These are phyloP conservation scores for Phialocephala sp. DNA, from an alignment of 2,329 filamentous ascomycete genomes.

Conservation along the genomic window DNA sequence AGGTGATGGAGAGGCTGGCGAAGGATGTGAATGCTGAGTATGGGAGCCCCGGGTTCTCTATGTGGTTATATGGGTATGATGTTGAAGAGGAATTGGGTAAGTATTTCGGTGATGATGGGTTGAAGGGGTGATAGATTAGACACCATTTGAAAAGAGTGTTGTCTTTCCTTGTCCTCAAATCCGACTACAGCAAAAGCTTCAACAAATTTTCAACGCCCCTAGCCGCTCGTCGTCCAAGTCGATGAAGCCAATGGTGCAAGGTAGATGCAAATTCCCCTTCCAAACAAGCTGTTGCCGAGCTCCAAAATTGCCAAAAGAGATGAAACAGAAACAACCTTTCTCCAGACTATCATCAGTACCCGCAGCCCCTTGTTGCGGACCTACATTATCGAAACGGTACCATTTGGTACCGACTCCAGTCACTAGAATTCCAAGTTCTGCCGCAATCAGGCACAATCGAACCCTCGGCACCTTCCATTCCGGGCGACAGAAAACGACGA, in stretches of 20 bases:
- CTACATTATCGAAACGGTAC: not conserved
- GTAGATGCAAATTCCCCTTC: not conserved
- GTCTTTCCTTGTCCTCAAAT: not conserved
- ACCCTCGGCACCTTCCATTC: not conserved
- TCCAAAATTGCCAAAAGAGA: not conserved
- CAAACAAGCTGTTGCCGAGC: slow-evolving; percentile 5
- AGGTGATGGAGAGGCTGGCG: not conserved
- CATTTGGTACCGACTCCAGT: not conserved
- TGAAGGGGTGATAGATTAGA: not conserved
- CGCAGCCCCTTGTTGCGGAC: not conserved
- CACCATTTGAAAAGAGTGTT: too few relatives aligned
- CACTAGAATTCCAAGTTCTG: not conserved
- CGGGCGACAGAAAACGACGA: not conserved
- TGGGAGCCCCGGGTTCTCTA: slow-evolving; percentile 9
- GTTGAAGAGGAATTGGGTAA: slow-evolving; percentile 4
- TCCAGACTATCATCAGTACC: not conserved
- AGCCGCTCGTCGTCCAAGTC: not conserved
- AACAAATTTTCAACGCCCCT: not conserved
- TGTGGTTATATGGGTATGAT: slow-evolving; percentile 16
- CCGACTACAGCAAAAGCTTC: not conserved
- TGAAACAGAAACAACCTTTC: not conserved
- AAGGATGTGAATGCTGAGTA: slow-evolving; percentile 14
- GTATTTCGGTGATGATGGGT: slow-evolving; percentile 3
- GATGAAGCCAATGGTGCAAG: not conserved
- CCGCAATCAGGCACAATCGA: not conserved